Evolutionary conservation across 441 rosid genomes (phyloP), one percentile per base, ranked within the genome.

Genomic region (Populus hybrid): DNA sequence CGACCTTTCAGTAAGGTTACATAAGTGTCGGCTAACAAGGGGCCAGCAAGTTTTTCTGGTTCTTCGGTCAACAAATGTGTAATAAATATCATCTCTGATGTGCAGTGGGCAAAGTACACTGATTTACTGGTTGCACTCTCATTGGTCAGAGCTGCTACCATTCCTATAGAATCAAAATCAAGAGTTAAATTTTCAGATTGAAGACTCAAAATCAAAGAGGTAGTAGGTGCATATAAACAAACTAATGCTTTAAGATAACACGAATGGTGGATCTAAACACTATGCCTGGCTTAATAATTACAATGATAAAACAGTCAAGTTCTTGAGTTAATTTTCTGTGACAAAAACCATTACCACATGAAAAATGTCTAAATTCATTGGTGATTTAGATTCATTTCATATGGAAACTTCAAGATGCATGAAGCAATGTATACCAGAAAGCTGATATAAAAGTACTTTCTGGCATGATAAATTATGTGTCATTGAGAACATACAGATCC

Each of bases 61-160:
- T 86, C 90, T 81, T 88, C 86, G 0, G 90, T 82, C 81, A 88
- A 74, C 72, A 88, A 67, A 76, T 88, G 89, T n/a, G 90, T 88
- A 40, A 88, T 88, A 73, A 86, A 88, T 78, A 88, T 88, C 90
- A 88, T 88, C 81, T 88, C 90, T 34, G 90, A 88, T 21, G 90
- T 88, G 38, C 90, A 88, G 32, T 88, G 90, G 10, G 90, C 90
- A 73, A 88, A 88, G 63, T 88, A 88, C 30, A 88, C 89, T 0
- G 90, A 88, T 71, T 88, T 88, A 83, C 90, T 86, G 5, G 90
- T 88, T 4, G 90, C 90, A 42, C 90, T 88, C 83, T 88, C 90
- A 16, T 86, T 88, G 69, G 90, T 88, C 20, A 88, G 86, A 28
- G 87, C 89, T 8, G 90, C 90, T 8, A 86, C 80, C 90, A 88